Conservation (phyloP, 1,139 yeast genomes). For the Spathaspora sp. region DNA sequence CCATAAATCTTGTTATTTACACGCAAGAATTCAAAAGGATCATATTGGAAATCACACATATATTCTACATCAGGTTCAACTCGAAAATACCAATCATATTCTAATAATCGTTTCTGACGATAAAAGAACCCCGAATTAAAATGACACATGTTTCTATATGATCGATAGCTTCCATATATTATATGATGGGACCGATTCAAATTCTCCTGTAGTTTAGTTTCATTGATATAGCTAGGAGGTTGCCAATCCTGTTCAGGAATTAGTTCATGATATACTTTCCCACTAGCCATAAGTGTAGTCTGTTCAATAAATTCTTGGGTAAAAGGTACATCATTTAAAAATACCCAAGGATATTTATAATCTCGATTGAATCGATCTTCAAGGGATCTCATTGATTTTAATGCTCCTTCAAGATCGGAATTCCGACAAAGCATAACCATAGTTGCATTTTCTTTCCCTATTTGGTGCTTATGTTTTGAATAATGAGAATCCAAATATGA, state of each 20-base stretch:
- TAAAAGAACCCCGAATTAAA: constrained; percentile 48
- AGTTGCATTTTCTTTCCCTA: constrained; percentile 53
- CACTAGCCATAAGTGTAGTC: constrained; percentile 84
- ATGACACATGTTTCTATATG: constrained; percentile 51
- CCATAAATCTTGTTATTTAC: constrained; percentile 40
- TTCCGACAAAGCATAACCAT: constrained; percentile 48
- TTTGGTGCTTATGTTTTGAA: constrained; percentile 28
- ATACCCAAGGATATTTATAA: constrained; percentile 49
- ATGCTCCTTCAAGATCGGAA: constrained; percentile 40
- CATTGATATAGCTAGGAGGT: constrained; percentile 39
- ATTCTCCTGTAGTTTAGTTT: constrained; percentile 24
- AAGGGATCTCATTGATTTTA: constrained; percentile 42
- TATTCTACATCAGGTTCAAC: constrained; percentile 50
- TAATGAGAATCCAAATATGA: constrained; percentile 35
- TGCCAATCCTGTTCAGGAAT: constrained; percentile 46
- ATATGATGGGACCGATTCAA: constrained; percentile 27
- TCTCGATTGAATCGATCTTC: constrained; percentile 48
- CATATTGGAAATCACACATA: constrained; percentile 50
- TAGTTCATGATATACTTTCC: constrained; percentile 54
- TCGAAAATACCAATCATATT: constrained; percentile 47
- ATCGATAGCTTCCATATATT: constrained; percentile 40
- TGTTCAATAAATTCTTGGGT: constrained; percentile 41
- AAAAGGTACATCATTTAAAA: constrained; percentile 45
- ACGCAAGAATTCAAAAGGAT: constrained; percentile 41
- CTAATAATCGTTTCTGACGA: constrained; percentile 35